Conservation (phyloP, 1,284 basidiomycete genomes). For the Austropuccinia psidii region DNA sequence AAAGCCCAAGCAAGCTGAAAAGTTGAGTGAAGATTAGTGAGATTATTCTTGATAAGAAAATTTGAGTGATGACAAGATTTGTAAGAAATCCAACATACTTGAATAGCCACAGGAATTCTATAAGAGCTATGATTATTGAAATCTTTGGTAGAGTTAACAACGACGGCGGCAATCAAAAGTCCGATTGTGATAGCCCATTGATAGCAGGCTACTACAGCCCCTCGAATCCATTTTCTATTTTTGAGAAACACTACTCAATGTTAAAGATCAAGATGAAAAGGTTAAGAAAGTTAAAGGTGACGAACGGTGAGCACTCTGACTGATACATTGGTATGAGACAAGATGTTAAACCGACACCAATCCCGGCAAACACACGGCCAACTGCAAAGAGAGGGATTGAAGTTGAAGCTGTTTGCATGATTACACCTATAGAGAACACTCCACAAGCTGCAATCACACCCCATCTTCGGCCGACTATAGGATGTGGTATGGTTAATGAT, state of each 20-base stretch:
- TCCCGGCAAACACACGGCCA: slow-evolving; percentile 45
- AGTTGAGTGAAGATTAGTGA: neutral
- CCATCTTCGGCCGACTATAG: slow-evolving; percentile 24
- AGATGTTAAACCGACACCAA: slow-evolving; percentile 45
- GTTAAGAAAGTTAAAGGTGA: too few species aligned
- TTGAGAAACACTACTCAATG: neutral
- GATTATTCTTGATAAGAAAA: neutral
- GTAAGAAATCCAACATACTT: slow-evolving; percentile 36
- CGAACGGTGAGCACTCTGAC: slow-evolving; percentile 44
- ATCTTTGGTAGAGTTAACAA: slow-evolving; percentile 41
- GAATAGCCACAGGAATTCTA: slow-evolving; percentile 45
- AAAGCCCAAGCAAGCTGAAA: slow-evolving; percentile 29
- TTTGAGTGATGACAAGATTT: neutral
- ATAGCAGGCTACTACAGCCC: slow-evolving; percentile 46
- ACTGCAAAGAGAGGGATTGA: slow-evolving; percentile 41
- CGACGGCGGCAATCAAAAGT: slow-evolving; percentile 37
- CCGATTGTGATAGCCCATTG: slow-evolving; percentile 47
- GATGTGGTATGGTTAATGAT: neutral
- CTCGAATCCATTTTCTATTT: slow-evolving; percentile 44
- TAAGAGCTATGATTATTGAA: slow-evolving; percentile 39
- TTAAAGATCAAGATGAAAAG: neutral
- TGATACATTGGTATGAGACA: slow-evolving; percentile 46
- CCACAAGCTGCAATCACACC: slow-evolving; percentile 29
- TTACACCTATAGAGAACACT: slow-evolving; percentile 31
- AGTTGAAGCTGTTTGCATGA: slow-evolving; percentile 35